phyloP scores from a whole-genome alignment of 352 stramenopile genomes.

The Pythium insidiosum region DNA sequence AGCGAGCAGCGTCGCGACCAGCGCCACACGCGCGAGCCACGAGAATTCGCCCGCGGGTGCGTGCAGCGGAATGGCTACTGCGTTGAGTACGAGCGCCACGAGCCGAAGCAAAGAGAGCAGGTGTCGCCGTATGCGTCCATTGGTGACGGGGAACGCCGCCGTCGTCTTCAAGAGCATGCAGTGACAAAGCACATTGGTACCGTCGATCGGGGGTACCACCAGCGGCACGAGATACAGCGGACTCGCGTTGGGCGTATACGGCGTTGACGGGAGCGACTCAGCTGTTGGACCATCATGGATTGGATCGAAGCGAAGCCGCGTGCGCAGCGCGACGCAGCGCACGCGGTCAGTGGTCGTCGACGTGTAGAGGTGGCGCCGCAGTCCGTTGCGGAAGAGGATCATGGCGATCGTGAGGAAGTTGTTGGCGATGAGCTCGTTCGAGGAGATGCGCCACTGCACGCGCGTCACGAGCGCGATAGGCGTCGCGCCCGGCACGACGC shows the following conservation, averaged over 20 bases:
- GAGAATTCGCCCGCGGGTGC: not conserved
- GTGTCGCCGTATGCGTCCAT: not conserved
- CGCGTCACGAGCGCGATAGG: slow-evolving; percentile 7
- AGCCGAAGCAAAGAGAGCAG: not conserved
- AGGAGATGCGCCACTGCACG: slow-evolving; percentile 1
- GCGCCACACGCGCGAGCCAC: not conserved
- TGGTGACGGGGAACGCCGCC: not conserved
- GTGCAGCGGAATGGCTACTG: too few relatives aligned
- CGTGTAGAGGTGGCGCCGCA: slow-evolving; percentile 9
- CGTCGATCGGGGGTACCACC: too few relatives aligned
- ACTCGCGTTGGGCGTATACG: not conserved
- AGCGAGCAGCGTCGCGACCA: slow-evolving; percentile 9
- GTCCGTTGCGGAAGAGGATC: slow-evolving; percentile 19
- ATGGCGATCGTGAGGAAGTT: slow-evolving; percentile 18
- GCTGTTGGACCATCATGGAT: too few relatives aligned
- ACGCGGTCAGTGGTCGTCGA: too few relatives aligned
- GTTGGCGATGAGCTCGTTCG: slow-evolving; percentile 15
- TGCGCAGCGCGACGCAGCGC: too few relatives aligned
- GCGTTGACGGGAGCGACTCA: too few relatives aligned
- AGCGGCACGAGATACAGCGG: too few relatives aligned
- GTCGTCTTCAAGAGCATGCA: too few relatives aligned
- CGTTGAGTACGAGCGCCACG: slow-evolving; percentile 2
- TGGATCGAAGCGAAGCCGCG: too few relatives aligned
- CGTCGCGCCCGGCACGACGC: not conserved
- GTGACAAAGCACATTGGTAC: too few relatives aligned